A percentile compares a stretch with the other conserved stretches of the same genome.
Conservation (phyloP, 2,329 filamentous ascomycete genomes). For the Pseudomassariella vexata region DNA sequence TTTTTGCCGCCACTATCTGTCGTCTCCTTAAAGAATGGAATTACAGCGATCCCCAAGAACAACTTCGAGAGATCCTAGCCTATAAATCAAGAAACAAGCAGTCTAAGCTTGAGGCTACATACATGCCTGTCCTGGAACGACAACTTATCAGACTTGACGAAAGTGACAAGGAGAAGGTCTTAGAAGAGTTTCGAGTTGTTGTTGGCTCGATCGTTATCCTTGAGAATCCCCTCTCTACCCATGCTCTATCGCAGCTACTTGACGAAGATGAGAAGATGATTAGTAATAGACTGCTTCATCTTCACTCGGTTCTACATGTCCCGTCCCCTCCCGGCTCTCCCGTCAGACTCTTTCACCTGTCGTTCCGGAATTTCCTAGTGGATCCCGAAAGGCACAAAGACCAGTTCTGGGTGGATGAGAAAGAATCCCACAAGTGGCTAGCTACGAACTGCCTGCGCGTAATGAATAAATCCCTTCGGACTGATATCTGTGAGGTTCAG, state of each 20-base stretch:
- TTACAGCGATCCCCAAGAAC: background rate
- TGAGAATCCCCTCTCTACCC: background rate
- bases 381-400: conserved; percentile 9
- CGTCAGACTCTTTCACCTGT: conserved; percentile 25
- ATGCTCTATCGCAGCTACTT: background rate
- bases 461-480: background rate
- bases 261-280: background rate
- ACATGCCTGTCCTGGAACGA: too few species aligned
- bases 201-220: background rate
- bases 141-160: too few species aligned
- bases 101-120: too few species aligned
- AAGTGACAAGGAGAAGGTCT: too few species aligned
- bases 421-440: background rate
- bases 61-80: background rate
- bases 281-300: background rate
- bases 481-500: conserved; percentile 10
- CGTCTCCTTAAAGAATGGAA: conserved; percentile 17
- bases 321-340: conserved; percentile 15
- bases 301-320: conserved; percentile 27
- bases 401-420: conserved; percentile 3
- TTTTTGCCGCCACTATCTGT: conserved; percentile 26
- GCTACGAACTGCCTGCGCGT: background rate
- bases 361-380: conserved; percentile 32
- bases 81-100: background rate
- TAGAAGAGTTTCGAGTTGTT: background rate